phyloP scores from a whole-genome alignment of 2,329 filamentous ascomycete species.

The Colletotrichum plurivorum region DNA sequence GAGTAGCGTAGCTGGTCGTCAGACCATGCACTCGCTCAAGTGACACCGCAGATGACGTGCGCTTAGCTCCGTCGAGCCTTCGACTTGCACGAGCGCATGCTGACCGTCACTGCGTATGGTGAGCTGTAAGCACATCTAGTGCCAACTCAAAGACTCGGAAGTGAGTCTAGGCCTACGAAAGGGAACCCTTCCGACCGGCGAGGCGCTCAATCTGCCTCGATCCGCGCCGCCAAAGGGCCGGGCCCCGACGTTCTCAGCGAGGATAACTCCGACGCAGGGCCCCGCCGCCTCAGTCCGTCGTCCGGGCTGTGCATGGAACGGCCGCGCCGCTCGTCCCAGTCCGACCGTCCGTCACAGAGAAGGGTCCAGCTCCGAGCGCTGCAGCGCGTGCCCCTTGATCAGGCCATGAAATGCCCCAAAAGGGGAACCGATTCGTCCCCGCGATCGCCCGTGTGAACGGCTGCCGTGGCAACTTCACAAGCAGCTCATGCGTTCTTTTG shows the following conservation, averaged over 20 bases:
- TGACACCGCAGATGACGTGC: too few species aligned
- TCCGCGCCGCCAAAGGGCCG: neutral
- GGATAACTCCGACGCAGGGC: neutral
- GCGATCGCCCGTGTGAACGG: neutral
- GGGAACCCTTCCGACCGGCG: too few species aligned
- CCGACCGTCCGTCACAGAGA: neutral
- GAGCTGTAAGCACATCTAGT: too few species aligned
- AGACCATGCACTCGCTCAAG: too few species aligned
- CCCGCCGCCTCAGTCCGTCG: neutral
- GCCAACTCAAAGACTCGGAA: too few species aligned
- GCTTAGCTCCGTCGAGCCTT: too few species aligned
- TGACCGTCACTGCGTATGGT: too few species aligned
- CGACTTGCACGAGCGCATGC: too few species aligned
- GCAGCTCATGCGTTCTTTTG: constrained; percentile 1
- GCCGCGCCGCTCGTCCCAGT: constrained; percentile 1
- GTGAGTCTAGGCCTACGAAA: too few species aligned
- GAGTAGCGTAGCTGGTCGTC: too few species aligned
- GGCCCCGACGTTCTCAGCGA: neutral
- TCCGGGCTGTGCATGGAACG: neutral
- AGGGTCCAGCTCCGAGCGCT: neutral
- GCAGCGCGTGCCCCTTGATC: neutral
- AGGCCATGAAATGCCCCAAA: neutral
- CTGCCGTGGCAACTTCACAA: neutral
- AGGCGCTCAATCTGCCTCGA: too few species aligned
- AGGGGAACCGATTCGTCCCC: constrained; percentile 2